These are phyloP conservation scores for Retiboletus flavoniger DNA, from an alignment of 1,284 basidiomycete genomes.

Conservation along the genomic window DNA sequence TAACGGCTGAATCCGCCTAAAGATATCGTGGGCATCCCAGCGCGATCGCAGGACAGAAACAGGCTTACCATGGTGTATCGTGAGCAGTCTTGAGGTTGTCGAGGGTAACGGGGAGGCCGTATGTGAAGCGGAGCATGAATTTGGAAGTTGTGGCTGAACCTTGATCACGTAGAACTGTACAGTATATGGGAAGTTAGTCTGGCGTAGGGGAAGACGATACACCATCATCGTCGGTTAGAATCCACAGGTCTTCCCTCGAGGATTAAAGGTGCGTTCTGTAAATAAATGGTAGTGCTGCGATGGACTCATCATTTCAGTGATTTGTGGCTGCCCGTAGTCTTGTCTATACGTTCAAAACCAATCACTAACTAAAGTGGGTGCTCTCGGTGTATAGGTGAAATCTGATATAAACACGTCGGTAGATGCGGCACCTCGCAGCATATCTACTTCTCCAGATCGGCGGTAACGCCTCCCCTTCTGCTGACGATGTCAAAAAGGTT, in stretches of 20 bases:
- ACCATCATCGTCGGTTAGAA: conserved; percentile 67
- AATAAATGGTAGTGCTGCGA: background rate
- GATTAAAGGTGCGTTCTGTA: conserved; percentile 70
- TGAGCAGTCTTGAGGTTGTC: conserved; percentile 33
- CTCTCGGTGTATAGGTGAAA: background rate
- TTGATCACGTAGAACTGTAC: conserved; percentile 56
- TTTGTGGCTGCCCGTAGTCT: conserved; percentile 78
- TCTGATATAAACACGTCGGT: conserved; percentile 13
- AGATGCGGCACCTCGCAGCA: conserved; percentile 98
- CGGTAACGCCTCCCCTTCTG: conserved; percentile 88
- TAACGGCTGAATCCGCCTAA: conserved; percentile 77
- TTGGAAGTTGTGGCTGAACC: conserved; percentile 41
- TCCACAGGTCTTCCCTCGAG: conserved; percentile 84
- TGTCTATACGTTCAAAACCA: conserved; percentile 35
- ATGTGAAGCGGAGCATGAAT: conserved; percentile 44
- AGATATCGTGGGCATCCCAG: conserved; percentile 8
- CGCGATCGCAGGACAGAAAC: background rate
- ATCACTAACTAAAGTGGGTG: conserved; percentile 43
- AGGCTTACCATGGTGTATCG: conserved; percentile 57
- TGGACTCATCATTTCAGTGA: conserved; percentile 50
- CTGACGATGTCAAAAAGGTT: conserved; percentile 88
- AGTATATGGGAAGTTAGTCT: conserved; percentile 38
- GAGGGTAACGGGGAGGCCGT: conserved; percentile 17
- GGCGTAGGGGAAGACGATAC: background rate
- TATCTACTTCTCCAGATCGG: conserved; percentile 97